phyloP scores from a whole-genome alignment of 2,329 filamentous ascomycete species.

The Rasamsonia emersonii region DNA sequence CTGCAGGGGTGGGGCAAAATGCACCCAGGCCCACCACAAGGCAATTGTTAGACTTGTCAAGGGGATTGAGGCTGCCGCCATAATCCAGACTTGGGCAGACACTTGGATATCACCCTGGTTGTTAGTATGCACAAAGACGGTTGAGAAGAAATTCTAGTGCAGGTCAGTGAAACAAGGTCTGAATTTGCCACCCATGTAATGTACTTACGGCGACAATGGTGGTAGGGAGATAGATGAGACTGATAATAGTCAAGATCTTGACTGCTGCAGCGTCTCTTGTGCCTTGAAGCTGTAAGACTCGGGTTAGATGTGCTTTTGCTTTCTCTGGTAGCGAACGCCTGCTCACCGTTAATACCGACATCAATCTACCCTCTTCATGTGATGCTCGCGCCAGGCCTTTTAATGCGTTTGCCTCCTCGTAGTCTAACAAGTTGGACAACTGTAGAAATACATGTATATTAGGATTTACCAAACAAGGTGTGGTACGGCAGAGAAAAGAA shows the following conservation, averaged over 20 bases:
- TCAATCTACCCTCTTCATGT: slow-evolving; percentile 3
- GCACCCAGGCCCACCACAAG: slow-evolving; percentile 8
- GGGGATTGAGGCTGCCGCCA: slow-evolving; percentile 7
- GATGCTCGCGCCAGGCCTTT: slow-evolving; percentile 5
- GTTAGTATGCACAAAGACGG: slow-evolving; percentile 8
- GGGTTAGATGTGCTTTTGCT: background rate
- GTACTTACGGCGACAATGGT: slow-evolving; percentile 10
- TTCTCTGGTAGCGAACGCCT: background rate
- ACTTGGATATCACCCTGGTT: slow-evolving; percentile 7
- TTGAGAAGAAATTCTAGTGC: slow-evolving; percentile 11
- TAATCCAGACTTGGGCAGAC: slow-evolving; percentile 8
- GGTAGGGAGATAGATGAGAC: slow-evolving; percentile 8
- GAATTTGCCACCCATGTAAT: background rate
- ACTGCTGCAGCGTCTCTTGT: slow-evolving; percentile 8
- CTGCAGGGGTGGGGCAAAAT: too few relatives aligned
- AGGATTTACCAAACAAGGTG: too few relatives aligned
- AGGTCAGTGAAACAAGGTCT: background rate
- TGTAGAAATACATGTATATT: too few relatives aligned
- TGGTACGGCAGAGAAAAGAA: too few relatives aligned
- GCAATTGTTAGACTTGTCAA: slow-evolving; percentile 7
- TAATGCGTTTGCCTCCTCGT: slow-evolving; percentile 7
- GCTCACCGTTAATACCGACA: slow-evolving; percentile 9
- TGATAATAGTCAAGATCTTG: slow-evolving; percentile 10
- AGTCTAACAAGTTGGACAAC: too few relatives aligned
- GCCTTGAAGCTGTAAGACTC: slow-evolving; percentile 4